Evolutionary conservation across 202 grass and related monocot genomes (phyloP).

Genomic region (Musa balbisiana): DNA sequence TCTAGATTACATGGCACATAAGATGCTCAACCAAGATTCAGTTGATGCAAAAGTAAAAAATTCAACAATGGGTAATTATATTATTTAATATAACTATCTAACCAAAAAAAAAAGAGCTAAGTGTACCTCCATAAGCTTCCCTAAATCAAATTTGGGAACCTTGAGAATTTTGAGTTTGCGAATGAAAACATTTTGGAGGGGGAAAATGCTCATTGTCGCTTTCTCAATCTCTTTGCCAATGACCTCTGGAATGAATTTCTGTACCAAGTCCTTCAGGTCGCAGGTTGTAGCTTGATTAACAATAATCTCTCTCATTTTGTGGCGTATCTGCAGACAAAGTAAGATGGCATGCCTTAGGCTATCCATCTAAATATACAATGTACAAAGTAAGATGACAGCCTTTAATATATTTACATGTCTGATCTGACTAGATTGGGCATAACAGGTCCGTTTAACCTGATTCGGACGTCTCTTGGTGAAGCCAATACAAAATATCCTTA

Average conservation of each 20-base stretch:
- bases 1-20: not conserved
- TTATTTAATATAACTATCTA: too few relatives aligned
- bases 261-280: constrained; percentile 9
- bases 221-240: constrained; percentile 18
- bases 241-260: constrained; percentile 15
- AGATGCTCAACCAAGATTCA: not conserved
- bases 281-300: constrained; percentile 17
- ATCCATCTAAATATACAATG: too few relatives aligned
- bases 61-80: not conserved
- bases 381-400: not conserved
- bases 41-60: not conserved
- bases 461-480: constrained; percentile 15
- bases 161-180: constrained; percentile 11
- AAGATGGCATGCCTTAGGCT: not conserved
- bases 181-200: constrained; percentile 8
- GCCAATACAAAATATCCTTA: constrained; percentile 4
- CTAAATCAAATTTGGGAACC: constrained; percentile 15
- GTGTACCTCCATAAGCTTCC: constrained; percentile 3
- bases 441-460: constrained; percentile 7
- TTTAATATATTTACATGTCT: not conserved
- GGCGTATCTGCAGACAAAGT: not conserved
- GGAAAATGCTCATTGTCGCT: constrained; percentile 1
- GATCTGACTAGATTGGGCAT: constrained; percentile 11
- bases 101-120: not conserved
- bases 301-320: constrained; percentile 14